Evolutionary conservation across 2,329 filamentous ascomycete species (phyloP).

Genomic region (Xylariaceae sp.): DNA sequence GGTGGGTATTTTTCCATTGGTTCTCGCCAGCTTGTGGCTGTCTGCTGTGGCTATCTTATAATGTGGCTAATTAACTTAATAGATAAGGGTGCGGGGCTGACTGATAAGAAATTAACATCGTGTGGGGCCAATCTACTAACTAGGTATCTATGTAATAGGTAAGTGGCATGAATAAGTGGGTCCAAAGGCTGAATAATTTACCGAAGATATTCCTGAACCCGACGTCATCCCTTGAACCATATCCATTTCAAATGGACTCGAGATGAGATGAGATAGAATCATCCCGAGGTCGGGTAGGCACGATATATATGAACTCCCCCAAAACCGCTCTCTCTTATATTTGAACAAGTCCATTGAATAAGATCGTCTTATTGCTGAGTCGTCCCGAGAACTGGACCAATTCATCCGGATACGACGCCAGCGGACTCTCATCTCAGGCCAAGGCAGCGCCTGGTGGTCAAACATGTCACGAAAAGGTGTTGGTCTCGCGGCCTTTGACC

Average conservation of each 20-base stretch:
- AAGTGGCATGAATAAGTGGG: background rate
- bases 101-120: too few relatives aligned
- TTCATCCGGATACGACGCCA: background rate
- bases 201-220: constrained; percentile 11
- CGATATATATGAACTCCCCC: background rate
- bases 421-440: background rate
- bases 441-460: too few relatives aligned
- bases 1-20: constrained; percentile 16
- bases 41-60: constrained; percentile 7
- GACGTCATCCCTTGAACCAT: background rate
- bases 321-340: background rate
- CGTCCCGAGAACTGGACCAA: background rate
- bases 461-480: constrained; percentile 72
- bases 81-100: too few relatives aligned
- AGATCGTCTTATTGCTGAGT: background rate
- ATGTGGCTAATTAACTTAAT: background rate
- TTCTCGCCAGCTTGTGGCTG: constrained; percentile 19
- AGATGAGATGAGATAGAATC: background rate
- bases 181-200: constrained; percentile 47
- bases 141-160: background rate
- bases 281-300: background rate
- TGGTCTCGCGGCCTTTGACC: constrained; percentile 84
- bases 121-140: too few relatives aligned
- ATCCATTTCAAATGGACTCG: background rate
- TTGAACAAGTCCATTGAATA: background rate